Conservation (phyloP, 2,329 filamentous ascomycete species). For the Botryosphaeria dothidea region DNA sequence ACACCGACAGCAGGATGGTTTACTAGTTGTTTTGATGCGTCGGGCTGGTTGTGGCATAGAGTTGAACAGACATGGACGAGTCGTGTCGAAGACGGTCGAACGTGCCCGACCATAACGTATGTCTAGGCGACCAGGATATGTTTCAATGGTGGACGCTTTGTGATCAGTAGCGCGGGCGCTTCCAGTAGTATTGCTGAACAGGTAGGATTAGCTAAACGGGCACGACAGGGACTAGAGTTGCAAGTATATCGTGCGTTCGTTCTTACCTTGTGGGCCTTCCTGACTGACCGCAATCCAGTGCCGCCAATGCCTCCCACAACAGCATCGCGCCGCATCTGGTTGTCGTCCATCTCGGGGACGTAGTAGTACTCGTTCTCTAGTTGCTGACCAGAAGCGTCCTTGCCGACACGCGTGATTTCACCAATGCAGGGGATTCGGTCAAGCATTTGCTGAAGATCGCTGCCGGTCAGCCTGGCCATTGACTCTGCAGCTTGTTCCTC, state of each 20-base stretch:
- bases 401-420: conserved; percentile 85
- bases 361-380: conserved; percentile 99
- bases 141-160: background rate
- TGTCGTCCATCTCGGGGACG: conserved; percentile 79
- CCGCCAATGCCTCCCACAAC: conserved; percentile 86
- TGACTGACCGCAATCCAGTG: conserved; percentile 82
- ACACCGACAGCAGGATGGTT: background rate
- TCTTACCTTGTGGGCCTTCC: conserved; percentile 95
- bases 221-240: background rate
- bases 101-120: background rate
- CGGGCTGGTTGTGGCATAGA: background rate
- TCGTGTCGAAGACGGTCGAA: background rate
- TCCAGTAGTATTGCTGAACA: conserved; percentile 70
- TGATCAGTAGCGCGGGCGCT: conserved; percentile 53
- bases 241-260: background rate
- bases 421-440: conserved; percentile 78
- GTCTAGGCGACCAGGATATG: background rate
- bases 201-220: background rate
- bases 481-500: conserved; percentile 36
- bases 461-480: conserved; percentile 29
- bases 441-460: conserved; percentile 68
- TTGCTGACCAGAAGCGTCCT: conserved; percentile 90
- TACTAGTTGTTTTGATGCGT: background rate
- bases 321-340: conserved; percentile 74
- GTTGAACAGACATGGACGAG: background rate